Base-by-base conservation (phyloP, 2,329 filamentous ascomycete species). In the Pezicula rhizophila region DNA sequence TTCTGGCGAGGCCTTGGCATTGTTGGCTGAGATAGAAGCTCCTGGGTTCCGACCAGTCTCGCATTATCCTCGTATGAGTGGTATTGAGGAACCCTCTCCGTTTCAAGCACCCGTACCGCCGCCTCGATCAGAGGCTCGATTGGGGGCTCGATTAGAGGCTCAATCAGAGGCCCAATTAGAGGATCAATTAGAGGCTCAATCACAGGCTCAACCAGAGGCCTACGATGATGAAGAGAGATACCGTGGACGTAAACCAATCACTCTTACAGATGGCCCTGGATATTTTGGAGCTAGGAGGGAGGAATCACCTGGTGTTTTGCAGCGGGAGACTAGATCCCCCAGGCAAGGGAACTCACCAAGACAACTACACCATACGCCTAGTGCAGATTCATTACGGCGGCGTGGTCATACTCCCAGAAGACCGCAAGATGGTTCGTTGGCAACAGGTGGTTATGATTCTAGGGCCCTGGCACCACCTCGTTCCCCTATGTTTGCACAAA, bases 51-150 rank as follows among this genome's bases (percentile, higher is more conserved):
- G 87, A 48, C 87, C 87, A 2, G 72, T 79, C 53, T 91, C 87
- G 3, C 82, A 89, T 73, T 84, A 91, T 59, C 86, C 87, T 20
- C 78, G 82, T 25, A 79, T 91, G 71, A 89, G 86, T 63, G 57
- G 54, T 40, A 48, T 39, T 20, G 46, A 42, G 7, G 8, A 23
- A 7, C 15, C 26, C 20, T 44, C 52, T 5, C 17, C 28, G 12
- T 37, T 37, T 45, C 31, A 37, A 14, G 11, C 45, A n/a, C 46
- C 57, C 8, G 15, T 17, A 33, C 23, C 23, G 6, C 23, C 23
- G 23, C 6, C 23, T 23, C 23, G 23, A 23, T 23, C 23, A 23
- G 23, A 23, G 6, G 23, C 23, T 23, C 23, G 23, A 23, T 8
- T 46, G 3, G 18, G 3, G 3, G 18, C 3, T 38, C 49, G 11